Conservation (phyloP, 2,329 filamentous ascomycete species). For the Ophiostoma novo-ulmi region DNA sequence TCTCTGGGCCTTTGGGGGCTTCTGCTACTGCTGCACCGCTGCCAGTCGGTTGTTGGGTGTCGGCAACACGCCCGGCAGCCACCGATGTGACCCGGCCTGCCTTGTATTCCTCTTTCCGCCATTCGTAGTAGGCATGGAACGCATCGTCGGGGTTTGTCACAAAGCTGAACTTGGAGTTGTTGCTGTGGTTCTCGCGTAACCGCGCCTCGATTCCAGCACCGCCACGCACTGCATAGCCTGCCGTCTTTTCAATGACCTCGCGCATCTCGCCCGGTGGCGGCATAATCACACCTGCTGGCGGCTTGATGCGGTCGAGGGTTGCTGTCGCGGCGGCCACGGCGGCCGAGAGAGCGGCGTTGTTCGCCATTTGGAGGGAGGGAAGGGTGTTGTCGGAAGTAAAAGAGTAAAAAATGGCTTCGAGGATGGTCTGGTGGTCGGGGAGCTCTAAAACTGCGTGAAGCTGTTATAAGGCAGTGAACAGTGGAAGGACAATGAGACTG, state of each 20-base stretch:
- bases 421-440: neutral
- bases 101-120: constrained; percentile 81
- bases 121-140: constrained; percentile 84
- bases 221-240: constrained; percentile 76
- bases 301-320: constrained; percentile 63
- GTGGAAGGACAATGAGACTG: neutral
- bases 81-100: constrained; percentile 76
- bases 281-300: constrained; percentile 76
- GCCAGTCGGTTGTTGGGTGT: constrained; percentile 36
- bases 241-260: constrained; percentile 83
- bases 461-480: neutral
- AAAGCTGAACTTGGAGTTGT: constrained; percentile 89
- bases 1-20: constrained; percentile 71
- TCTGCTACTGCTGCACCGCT: constrained; percentile 39
- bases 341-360: constrained; percentile 38
- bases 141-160: constrained; percentile 73
- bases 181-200: constrained; percentile 76
- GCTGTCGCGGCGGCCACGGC: constrained; percentile 43
- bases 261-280: constrained; percentile 82
- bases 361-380: constrained; percentile 8
- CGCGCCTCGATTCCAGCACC: constrained; percentile 70
- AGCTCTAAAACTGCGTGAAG: neutral
- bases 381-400: neutral
- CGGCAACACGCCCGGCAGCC: constrained; percentile 67
- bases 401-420: neutral